These are phyloP conservation scores for Chalara sp. DNA, from an alignment of 2,329 filamentous ascomycete genomes.

Conservation along the genomic window DNA sequence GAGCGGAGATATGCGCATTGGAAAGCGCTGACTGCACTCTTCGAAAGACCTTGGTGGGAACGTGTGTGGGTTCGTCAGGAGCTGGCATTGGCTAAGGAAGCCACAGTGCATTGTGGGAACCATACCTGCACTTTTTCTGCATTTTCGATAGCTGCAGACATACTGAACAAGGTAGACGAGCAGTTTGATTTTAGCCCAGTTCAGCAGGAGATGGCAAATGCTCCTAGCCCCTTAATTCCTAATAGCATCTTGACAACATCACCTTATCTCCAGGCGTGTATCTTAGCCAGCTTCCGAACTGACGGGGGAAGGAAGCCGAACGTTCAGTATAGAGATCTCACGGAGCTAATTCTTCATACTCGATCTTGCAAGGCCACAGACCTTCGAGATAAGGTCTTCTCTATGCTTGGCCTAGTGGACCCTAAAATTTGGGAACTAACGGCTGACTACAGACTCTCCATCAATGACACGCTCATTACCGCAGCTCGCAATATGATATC, in stretches of 20 bases:
- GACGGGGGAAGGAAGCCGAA: neutral
- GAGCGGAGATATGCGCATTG: neutral
- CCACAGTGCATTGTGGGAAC: neutral
- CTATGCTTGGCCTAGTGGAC: neutral
- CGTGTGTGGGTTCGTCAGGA: neutral
- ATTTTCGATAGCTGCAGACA: neutral
- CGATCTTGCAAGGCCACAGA: conserved; percentile 1
- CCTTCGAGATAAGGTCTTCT: conserved; percentile 1
- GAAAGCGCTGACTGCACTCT: neutral
- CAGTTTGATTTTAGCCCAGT: neutral
- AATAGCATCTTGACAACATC: neutral
- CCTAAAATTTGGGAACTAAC: neutral
- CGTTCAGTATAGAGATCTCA: neutral
- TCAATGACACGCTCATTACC: neutral
- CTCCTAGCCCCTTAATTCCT: no score
- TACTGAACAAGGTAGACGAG: neutral
- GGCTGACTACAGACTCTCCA: neutral
- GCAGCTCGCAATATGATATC: neutral
- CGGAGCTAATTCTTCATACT: neutral
- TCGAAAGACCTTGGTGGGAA: neutral
- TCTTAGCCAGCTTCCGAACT: neutral
- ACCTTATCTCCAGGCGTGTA: neutral
- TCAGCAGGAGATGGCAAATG: no score
- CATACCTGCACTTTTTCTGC: neutral
- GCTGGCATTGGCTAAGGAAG: neutral